phyloP scores from a whole-genome alignment of 805 yeast genomes.

The Cyberlindnera maritima region DNA sequence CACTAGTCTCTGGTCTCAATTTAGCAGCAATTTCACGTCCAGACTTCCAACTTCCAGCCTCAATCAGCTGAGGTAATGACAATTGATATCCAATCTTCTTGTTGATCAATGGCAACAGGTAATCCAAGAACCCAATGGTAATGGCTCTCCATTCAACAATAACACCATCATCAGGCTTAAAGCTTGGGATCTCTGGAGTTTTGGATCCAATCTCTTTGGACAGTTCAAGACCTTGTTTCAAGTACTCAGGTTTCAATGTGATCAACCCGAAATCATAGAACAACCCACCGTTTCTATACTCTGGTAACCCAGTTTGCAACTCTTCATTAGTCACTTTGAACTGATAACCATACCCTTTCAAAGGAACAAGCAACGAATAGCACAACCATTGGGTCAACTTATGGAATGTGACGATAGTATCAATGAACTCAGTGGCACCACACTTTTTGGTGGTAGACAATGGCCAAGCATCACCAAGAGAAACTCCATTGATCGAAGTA shows the following conservation, averaged over 20 bases:
- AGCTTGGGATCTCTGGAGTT: slow-evolving; percentile 42
- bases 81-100: slow-evolving; percentile 39
- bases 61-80: slow-evolving; percentile 55
- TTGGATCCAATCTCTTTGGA: slow-evolving; percentile 30
- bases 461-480: slow-evolving; percentile 65
- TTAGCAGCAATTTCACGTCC: slow-evolving; percentile 59
- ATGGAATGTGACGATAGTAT: slow-evolving; percentile 56
- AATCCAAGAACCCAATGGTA: slow-evolving; percentile 56
- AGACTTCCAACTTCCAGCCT: slow-evolving; percentile 68
- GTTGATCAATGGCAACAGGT: slow-evolving; percentile 50
- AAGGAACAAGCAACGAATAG: slow-evolving; percentile 55
- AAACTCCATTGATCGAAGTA: slow-evolving; percentile 44
- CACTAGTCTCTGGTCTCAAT: slow-evolving; percentile 46
- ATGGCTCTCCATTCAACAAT: slow-evolving; percentile 69
- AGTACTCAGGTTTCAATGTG: slow-evolving; percentile 41
- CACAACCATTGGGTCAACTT: slow-evolving; percentile 68
- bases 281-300: slow-evolving; percentile 73
- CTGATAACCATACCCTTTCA: slow-evolving; percentile 44
- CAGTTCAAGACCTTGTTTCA: slow-evolving; percentile 36
- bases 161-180: slow-evolving; percentile 51
- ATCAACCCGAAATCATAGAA: slow-evolving; percentile 55
- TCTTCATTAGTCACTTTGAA: slow-evolving; percentile 70
- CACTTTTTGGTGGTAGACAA: slow-evolving; percentile 33
- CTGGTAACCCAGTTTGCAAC: slow-evolving; percentile 83
- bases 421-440: slow-evolving; percentile 24